Evolutionary conservation across 2,329 filamentous ascomycete genomes (phyloP).

Genomic region (Hansfordia pulvinata): DNA sequence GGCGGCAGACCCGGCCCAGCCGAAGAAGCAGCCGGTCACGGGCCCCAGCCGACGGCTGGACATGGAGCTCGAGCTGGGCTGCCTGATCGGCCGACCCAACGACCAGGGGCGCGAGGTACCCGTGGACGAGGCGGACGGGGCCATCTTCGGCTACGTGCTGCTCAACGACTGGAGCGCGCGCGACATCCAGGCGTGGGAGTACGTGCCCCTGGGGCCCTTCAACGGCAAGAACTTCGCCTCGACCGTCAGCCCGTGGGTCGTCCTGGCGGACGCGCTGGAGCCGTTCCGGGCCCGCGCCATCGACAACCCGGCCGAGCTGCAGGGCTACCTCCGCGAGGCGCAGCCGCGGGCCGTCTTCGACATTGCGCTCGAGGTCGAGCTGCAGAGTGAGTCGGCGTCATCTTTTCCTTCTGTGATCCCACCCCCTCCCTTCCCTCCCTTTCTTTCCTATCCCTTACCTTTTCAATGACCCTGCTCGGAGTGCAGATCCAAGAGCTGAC

Average conservation of each 20-base stretch:
- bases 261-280: slow-evolving; percentile 62
- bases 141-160: slow-evolving; percentile 67
- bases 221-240: slow-evolving; percentile 76
- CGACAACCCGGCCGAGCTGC: slow-evolving; percentile 18
- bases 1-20: slow-evolving; percentile 44
- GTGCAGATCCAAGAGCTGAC: too few species aligned
- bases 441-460: neutral
- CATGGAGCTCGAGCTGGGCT: slow-evolving; percentile 69
- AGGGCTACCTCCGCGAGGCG: slow-evolving; percentile 42
- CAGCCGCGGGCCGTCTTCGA: slow-evolving; percentile 47
- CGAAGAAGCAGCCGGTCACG: slow-evolving; percentile 50
- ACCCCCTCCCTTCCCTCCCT: neutral
- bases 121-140: slow-evolving; percentile 51
- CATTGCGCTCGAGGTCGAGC: slow-evolving; percentile 54
- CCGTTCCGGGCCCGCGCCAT: slow-evolving; percentile 24
- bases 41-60: slow-evolving; percentile 55
- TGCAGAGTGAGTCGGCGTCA: slow-evolving; percentile 36
- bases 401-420: neutral
- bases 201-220: slow-evolving; percentile 70
- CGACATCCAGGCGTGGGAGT: slow-evolving; percentile 77
- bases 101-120: slow-evolving; percentile 48
- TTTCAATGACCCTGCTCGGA: too few species aligned
- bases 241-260: slow-evolving; percentile 67
- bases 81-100: slow-evolving; percentile 55
- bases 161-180: slow-evolving; percentile 83